Percentiles rank a stretch among this genome's conserved stretches.
phyloP scores from a whole-genome alignment of 2,329 filamentous ascomycete genomes.

The Nigrospora sphaerica region DNA sequence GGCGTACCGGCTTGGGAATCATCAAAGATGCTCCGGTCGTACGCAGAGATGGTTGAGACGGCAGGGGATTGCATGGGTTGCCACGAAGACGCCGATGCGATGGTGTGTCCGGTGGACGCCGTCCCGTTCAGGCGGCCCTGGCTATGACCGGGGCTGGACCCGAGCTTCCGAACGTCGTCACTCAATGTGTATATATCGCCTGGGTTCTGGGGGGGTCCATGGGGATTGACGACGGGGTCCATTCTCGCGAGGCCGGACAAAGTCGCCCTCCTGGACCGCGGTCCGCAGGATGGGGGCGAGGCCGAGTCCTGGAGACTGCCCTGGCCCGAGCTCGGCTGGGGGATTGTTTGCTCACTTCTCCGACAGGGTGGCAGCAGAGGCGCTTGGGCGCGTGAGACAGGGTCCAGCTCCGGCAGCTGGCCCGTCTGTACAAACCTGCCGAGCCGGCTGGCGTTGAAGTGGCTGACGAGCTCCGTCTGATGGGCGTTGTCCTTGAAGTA shows the following conservation, averaged over 20 bases:
- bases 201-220: constrained; percentile 24
- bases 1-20: not conserved
- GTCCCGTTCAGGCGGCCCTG: too few species aligned
- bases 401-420: constrained; percentile 16
- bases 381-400: not conserved
- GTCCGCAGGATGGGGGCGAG: not conserved
- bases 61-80: too few species aligned
- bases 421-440: constrained; percentile 22
- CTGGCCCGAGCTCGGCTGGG: not conserved
- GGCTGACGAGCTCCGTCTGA: constrained; percentile 22
- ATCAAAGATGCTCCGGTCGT: not conserved
- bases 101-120: too few species aligned
- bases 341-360: not conserved
- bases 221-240: constrained; percentile 16
- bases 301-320: not conserved
- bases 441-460: constrained; percentile 23
- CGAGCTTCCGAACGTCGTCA: constrained; percentile 18
- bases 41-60: not conserved
- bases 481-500: constrained; percentile 25
- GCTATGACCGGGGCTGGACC: not conserved
- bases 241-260: constrained; percentile 11
- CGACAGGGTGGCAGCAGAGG: not conserved
- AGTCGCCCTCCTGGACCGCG: constrained; percentile 10
- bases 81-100: too few species aligned
- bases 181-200: constrained; percentile 24